These are phyloP conservation scores for Exophiala oligosperma DNA, from an alignment of 2,329 filamentous ascomycete genomes.

Conservation along the genomic window DNA sequence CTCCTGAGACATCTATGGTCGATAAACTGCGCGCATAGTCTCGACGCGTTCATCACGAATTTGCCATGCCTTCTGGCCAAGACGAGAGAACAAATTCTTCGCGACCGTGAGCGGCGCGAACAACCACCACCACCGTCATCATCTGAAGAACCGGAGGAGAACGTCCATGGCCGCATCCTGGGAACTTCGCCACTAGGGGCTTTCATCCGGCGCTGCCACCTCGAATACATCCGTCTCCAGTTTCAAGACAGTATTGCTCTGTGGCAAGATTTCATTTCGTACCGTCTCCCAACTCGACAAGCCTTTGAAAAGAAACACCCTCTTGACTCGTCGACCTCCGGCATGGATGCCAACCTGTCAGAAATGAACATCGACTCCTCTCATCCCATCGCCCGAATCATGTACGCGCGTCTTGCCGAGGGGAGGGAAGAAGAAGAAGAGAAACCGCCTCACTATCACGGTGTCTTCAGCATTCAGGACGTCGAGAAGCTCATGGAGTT, in stretches of 20 bases:
- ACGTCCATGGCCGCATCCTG: constrained; percentile 54
- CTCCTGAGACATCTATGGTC: constrained; percentile 81
- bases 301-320: constrained; percentile 59
- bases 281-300: constrained; percentile 71
- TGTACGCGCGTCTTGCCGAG: constrained; percentile 50
- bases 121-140: constrained; percentile 35
- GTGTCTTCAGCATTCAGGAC: constrained; percentile 67
- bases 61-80: constrained; percentile 61
- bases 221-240: constrained; percentile 78
- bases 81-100: constrained; percentile 61
- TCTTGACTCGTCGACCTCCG: constrained; percentile 42
- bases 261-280: constrained; percentile 80
- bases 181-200: constrained; percentile 76
- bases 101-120: constrained; percentile 55
- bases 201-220: constrained; percentile 72
- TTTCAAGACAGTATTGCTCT: constrained; percentile 77
- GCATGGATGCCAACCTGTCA: constrained; percentile 64
- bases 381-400: constrained; percentile 49
- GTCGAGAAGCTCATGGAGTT: constrained; percentile 81
- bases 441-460: constrained; percentile 15
- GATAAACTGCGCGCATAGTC: constrained; percentile 75
- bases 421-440: constrained; percentile 6
- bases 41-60: constrained; percentile 73
- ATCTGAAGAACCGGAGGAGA: constrained; percentile 23
- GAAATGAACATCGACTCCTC: constrained; percentile 57